phyloP scores from a whole-genome alignment of 2,329 filamentous ascomycete species.

The Zymoseptoria ardabiliae region DNA sequence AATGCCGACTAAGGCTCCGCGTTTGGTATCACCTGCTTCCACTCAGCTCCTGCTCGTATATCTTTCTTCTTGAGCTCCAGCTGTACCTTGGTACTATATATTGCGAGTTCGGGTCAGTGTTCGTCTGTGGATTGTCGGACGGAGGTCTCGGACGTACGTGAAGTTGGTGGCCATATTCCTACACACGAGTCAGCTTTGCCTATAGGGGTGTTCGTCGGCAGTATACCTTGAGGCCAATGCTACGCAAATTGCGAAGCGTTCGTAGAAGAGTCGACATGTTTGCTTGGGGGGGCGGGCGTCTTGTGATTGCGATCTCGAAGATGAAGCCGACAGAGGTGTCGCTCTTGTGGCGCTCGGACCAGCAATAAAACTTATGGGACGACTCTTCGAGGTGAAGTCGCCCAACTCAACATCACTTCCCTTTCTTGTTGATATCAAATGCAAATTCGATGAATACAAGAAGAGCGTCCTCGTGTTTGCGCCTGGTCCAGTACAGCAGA shows the following conservation, averaged over 20 bases:
- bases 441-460: conserved; percentile 23
- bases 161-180: conserved; percentile 91
- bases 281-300: conserved; percentile 30
- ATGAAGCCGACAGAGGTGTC: background rate
- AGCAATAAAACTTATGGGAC: background rate
- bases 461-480: conserved; percentile 21
- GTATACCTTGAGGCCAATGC: conserved; percentile 76
- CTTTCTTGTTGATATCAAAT: conserved; percentile 5
- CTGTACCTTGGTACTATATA: conserved; percentile 31
- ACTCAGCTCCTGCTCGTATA: conserved; percentile 24
- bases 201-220: background rate
- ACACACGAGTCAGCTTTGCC: conserved; percentile 28
- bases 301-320: conserved; percentile 3
- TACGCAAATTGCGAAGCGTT: conserved; percentile 79
- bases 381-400: background rate
- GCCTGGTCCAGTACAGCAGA: conserved; percentile 11
- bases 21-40: conserved; percentile 82
- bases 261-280: conserved; percentile 85
- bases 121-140: conserved; percentile 3
- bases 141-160: conserved; percentile 55
- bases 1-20: conserved; percentile 72
- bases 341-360: background rate
- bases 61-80: conserved; percentile 2
- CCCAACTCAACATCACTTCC: background rate
- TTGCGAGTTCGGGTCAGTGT: conserved; percentile 11